Evolutionary conservation across 345 rosid species (phyloP).

Genomic region (Boechera divaricarpa): DNA sequence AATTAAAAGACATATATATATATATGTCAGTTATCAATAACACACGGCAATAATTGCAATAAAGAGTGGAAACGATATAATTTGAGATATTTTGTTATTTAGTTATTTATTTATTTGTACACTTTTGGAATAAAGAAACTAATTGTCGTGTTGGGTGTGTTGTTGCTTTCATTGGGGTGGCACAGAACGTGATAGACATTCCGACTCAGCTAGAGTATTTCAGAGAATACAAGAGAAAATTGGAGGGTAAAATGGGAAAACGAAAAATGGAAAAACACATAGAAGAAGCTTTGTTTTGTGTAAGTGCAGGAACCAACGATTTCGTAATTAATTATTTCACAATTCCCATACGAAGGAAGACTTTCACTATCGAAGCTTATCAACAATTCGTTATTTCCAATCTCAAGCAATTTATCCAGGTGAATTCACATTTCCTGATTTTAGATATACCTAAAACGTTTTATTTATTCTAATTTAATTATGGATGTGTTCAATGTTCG

Average conservation of each 20-base stretch:
- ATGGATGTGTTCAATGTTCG: too few species aligned
- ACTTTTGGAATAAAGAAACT: not conserved
- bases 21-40: too few species aligned
- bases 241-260: constrained; percentile 39
- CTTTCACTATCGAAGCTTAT: constrained; percentile 58
- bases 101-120: too few species aligned
- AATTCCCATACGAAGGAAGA: constrained; percentile 59
- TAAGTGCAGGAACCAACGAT: constrained; percentile 51
- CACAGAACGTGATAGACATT: constrained; percentile 42
- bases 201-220: constrained; percentile 45
- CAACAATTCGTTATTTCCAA: constrained; percentile 60
- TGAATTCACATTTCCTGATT: not conserved
- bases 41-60: too few species aligned
- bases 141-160: constrained; percentile 4
- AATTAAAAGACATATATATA: too few species aligned
- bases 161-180: constrained; percentile 19
- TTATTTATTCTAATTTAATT: too few species aligned
- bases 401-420: constrained; percentile 59
- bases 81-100: too few species aligned
- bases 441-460: not conserved
- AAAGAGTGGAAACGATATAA: too few species aligned
- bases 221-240: constrained; percentile 46
- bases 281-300: constrained; percentile 35
- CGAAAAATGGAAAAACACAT: constrained; percentile 46
- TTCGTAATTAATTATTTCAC: constrained; percentile 37